Base-by-base conservation (phyloP, 1,139 yeast genomes). In the Wickerhamiella infanticola region DNA sequence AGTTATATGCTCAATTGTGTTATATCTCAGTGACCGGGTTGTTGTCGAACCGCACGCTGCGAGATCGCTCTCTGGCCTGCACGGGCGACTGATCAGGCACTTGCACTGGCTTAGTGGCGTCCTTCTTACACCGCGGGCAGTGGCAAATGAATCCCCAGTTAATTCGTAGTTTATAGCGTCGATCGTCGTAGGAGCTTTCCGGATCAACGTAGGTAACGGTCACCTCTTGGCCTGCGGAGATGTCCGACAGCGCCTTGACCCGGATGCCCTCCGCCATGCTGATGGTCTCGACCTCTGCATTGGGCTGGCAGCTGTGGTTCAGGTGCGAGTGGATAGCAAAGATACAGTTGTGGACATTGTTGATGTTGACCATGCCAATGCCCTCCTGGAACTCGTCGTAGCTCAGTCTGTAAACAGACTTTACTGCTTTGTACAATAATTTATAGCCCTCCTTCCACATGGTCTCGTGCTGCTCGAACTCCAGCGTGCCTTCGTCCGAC, bases 141-240 rank as follows among this genome's bases (percentile, higher is more conserved):
- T 60, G 64, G 61, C 95, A 84, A n/a, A 72, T 57, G 59, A 84
- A 84, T 4, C 94, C 94, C 85, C 86, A 84, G 55, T 81, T 79
- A n/a, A 77, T 77, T 47, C 88, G 65, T 44, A 84, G 65, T 51
- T 74, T 79, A 50, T 82, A 63, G 56, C 76, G 79, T 53, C 95
- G 73, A 52, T 77, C 76, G 41, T 70, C 73, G 5, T 79, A 74
- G 3, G 77, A 74, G 55, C 75, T 78, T 7, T 67, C 61, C 2
- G 88, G 84, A 54, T 81, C 77, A 1, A 83, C 84, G 55, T 84
- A 84, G 1, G 81, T 70, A 1, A 83, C 76, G 0, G 75, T 66
- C 43, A 84, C 68, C 58, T 83, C 93, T 54, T 81, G 86, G 18
- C 80, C 82, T 2, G 73, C 67, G 46, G 64, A 63, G 40, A 84